phyloP scores from a whole-genome alignment of 768 basidiomycete species.

The Phallus indusiatus region DNA sequence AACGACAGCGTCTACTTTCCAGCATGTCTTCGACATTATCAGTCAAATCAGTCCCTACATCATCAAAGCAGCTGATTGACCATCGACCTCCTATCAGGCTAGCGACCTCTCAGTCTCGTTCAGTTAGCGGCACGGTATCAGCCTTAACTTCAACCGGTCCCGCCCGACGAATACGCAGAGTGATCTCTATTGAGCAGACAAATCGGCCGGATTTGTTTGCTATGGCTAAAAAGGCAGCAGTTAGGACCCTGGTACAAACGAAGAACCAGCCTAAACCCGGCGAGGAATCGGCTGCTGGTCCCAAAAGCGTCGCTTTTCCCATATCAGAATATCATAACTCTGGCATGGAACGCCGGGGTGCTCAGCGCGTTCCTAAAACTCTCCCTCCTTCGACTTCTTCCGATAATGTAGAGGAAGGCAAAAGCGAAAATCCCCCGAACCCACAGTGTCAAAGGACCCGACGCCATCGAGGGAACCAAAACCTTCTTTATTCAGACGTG shows the following conservation, averaged over 20 bases:
- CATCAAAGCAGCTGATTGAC: background rate
- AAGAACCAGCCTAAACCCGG: background rate
- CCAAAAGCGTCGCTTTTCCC: background rate
- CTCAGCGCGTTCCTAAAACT: constrained; percentile 6
- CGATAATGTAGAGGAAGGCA: background rate
- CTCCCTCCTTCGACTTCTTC: background rate
- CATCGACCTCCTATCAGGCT: constrained; percentile 3
- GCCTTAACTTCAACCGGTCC: background rate
- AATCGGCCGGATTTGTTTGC: background rate
- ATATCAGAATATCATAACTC: background rate
- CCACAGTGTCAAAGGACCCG: background rate
- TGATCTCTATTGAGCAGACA: background rate
- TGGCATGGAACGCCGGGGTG: background rate
- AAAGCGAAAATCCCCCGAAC: background rate
- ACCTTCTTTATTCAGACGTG: constrained; percentile 6
- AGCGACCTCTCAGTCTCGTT: background rate
- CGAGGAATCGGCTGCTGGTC: background rate
- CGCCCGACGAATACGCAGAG: constrained; percentile 1
- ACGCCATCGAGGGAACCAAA: background rate
- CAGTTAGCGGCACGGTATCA: background rate
- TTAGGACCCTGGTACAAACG: background rate
- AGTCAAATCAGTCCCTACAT: constrained; percentile 2
- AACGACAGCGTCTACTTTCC: constrained; percentile 7
- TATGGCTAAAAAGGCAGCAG: background rate
- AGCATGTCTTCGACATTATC: constrained; percentile 4